phyloP scores from a whole-genome alignment of 306 rosid species.

The Geum urbanum region DNA sequence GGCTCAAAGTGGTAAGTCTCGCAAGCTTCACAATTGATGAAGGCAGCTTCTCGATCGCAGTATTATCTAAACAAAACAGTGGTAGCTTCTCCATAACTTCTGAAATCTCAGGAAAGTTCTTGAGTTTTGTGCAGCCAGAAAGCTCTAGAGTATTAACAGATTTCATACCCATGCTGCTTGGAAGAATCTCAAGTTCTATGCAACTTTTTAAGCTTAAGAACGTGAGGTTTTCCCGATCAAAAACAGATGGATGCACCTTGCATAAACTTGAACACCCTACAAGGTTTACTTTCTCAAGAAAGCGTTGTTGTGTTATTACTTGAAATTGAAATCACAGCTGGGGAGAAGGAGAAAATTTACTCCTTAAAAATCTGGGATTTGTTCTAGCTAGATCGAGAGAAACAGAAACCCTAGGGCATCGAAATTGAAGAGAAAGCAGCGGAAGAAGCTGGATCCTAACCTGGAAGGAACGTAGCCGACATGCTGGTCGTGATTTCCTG shows the following conservation, averaged over 20 bases:
- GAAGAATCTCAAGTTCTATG: slow-evolving; percentile 3
- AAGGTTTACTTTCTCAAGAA: slow-evolving; percentile 6
- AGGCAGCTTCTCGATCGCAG: slow-evolving; percentile 7
- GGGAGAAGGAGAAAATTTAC: neutral
- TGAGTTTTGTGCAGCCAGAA: neutral
- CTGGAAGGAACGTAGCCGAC: slow-evolving; percentile 65
- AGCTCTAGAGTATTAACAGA: slow-evolving; percentile 1
- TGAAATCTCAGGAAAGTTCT: slow-evolving; percentile 10
- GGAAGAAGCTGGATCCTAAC: slow-evolving; percentile 27
- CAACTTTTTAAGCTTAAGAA: neutral
- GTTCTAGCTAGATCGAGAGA: slow-evolving; percentile 33
- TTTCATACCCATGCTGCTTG: neutral
- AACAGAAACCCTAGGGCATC: slow-evolving; percentile 15
- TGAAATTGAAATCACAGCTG: slow-evolving; percentile 21
- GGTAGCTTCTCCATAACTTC: slow-evolving; percentile 4
- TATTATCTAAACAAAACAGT: neutral
- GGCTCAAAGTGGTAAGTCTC: neutral
- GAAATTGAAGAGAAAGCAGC: neutral
- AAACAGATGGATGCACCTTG: slow-evolving; percentile 11
- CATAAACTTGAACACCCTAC: slow-evolving; percentile 2
- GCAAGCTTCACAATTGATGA: neutral
- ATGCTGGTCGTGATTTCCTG: slow-evolving; percentile 46
- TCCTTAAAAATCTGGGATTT: too few relatives aligned
- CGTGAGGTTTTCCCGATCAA: neutral
- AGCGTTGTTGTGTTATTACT: neutral